Evolutionary conservation across 768 basidiomycete genomes (phyloP), one percentile per base, ranked within the genome.

Genomic region (Daedaleopsis sinensis): DNA sequence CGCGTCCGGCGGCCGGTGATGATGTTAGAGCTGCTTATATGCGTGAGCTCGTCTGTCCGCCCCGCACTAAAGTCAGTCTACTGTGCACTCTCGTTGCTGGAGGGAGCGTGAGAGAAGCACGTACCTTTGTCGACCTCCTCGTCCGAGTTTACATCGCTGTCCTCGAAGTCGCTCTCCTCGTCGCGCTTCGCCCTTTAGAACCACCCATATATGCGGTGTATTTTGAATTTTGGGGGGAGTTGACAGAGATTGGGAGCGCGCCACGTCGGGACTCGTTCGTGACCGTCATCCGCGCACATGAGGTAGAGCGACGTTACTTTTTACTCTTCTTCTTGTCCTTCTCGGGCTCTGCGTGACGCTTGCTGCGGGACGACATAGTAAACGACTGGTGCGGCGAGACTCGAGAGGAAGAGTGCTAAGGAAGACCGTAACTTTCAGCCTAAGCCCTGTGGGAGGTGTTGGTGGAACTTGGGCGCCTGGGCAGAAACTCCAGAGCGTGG

Each of bases 21-120:
- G 65, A 93, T 92, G 32, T 73, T 84, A 10, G 72, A 66, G 3
- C 86, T 84, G 72, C 92, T 83, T 56, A 92, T 86, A 51, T 82
- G 84, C n/a, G 78, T 78, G 27, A 80, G 47, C 53, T 67, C 66
- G 43, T 67, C 66, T 67, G 35, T 27, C 35, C 13, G 1, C n/a
- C 48, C n/a, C 21, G 19, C 12, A 13, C 19, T 4, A 21, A 9
- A 12, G 24, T 54, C 38, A 55, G 3, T 1, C 42, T n/a, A 18
- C 23, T 16, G 16, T 18, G 21, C 7, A 61, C 13, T 12, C 48
- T 27, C 5, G 18, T 6, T 3, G 12, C 27, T 15, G 15, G 19
- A 24, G 9, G 36, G 21, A 8, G 18, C 23, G 47, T 38, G 10
- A 56, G 37, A 13, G 48, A 10, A 44, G 12, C 27, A 47, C 55